A percentile compares a stretch with the other conserved stretches of the same genome.
phyloP scores from a whole-genome alignment of 1,284 basidiomycete species.

The Puccinia hordei region DNA sequence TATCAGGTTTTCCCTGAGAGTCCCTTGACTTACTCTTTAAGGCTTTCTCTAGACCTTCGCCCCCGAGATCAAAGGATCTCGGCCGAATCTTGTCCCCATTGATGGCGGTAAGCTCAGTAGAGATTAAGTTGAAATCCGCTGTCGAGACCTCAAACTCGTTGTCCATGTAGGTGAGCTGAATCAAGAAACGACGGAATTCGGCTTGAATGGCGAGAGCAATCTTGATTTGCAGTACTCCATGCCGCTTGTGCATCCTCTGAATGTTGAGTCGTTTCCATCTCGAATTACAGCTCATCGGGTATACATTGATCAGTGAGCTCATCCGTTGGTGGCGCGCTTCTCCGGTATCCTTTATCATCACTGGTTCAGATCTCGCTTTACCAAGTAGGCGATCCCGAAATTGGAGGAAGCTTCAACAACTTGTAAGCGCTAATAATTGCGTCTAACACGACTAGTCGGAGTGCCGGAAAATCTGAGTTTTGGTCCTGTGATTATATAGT shows the following conservation, averaged over 20 bases:
- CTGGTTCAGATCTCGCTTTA: conserved; percentile 58
- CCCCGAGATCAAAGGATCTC: conserved; percentile 56
- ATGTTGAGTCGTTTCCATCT: conserved; percentile 55
- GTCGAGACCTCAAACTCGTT: background rate
- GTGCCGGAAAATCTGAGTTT: background rate
- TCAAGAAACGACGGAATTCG: conserved; percentile 59
- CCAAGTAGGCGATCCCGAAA: conserved; percentile 63
- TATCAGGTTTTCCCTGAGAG: background rate
- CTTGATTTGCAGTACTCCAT: conserved; percentile 66
- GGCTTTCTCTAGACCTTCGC: conserved; percentile 30
- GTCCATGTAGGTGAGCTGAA: conserved; percentile 55
- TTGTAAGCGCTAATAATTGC: conserved; percentile 59
- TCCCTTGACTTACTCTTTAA: background rate
- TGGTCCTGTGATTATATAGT: conserved; percentile 27
- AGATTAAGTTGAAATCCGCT: background rate
- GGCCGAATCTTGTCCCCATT: conserved; percentile 62
- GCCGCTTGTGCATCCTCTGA: conserved; percentile 61
- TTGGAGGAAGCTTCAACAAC: conserved; percentile 54
- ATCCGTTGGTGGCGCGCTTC: background rate
- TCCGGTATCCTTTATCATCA: background rate
- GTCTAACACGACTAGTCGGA: conserved; percentile 58
- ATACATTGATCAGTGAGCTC: background rate
- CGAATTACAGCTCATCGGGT: too few species aligned
- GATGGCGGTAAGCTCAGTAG: conserved; percentile 61
- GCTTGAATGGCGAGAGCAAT: conserved; percentile 64